phyloP scores from a whole-genome alignment of 257 asterid genomes.

The Scutellaria baicalensis region DNA sequence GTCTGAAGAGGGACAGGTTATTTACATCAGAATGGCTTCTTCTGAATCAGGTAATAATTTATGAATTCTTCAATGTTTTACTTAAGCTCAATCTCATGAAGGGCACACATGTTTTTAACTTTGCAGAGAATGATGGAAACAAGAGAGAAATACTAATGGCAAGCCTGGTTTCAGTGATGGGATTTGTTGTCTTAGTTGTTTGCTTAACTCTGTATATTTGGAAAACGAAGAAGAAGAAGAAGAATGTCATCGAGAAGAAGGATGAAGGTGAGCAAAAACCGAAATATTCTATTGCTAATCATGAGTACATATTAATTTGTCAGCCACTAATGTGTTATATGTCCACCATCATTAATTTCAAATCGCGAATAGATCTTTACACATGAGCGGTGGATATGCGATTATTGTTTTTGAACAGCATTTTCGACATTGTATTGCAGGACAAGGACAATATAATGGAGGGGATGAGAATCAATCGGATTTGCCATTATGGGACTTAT shows the following conservation, averaged over 20 bases:
- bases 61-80: too few relatives aligned
- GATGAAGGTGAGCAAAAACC: background rate
- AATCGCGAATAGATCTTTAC: too few relatives aligned
- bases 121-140: slow-evolving; percentile 1
- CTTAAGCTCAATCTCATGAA: background rate
- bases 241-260: background rate
- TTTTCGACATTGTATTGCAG: background rate
- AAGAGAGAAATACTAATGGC: background rate
- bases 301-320: too few relatives aligned
- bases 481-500: slow-evolving; percentile 13
- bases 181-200: background rate
- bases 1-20: slow-evolving; percentile 15
- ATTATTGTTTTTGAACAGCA: background rate
- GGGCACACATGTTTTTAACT: background rate
- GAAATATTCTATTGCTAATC: background rate
- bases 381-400: too few relatives aligned
- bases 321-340: too few relatives aligned
- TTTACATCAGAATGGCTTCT: slow-evolving; percentile 25
- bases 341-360: too few relatives aligned
- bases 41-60: slow-evolving; percentile 21
- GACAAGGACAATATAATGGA: background rate
- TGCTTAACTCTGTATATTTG: background rate
- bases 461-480: background rate
- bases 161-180: background rate
- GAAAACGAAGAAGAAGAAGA: slow-evolving; percentile 13